These are phyloP conservation scores for Nasturtium officinale DNA, from an alignment of 345 rosid species.

Conservation along the genomic window DNA sequence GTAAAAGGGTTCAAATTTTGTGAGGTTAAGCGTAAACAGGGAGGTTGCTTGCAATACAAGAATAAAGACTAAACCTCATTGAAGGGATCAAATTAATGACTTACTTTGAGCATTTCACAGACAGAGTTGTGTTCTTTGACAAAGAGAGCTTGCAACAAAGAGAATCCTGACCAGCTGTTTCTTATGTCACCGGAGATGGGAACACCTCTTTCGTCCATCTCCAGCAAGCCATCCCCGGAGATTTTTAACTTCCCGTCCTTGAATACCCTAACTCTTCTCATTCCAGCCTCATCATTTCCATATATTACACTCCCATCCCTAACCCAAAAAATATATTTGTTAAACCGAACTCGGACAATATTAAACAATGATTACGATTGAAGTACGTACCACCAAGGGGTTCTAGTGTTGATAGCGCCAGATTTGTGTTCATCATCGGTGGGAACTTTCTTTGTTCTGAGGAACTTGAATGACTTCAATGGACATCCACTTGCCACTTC, in stretches of 20 bases:
- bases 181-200: constrained; percentile 77
- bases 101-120: constrained; percentile 69
- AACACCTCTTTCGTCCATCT: constrained; percentile 60
- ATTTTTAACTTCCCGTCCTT: constrained; percentile 71
- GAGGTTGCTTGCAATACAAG: constrained; percentile 23
- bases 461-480: constrained; percentile 64
- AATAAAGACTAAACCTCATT: background rate
- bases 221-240: constrained; percentile 55
- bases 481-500: constrained; percentile 63
- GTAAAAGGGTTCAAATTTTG: background rate
- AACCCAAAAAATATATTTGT: background rate
- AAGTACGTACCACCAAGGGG: constrained; percentile 75
- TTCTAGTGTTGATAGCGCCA: constrained; percentile 66
- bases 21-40: background rate
- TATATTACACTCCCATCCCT: constrained; percentile 89
- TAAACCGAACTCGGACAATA: background rate
- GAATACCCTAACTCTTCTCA: constrained; percentile 72
- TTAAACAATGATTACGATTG: background rate
- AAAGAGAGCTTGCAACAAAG: constrained; percentile 70
- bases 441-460: constrained; percentile 54
- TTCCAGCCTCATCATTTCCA: constrained; percentile 64
- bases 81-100: background rate
- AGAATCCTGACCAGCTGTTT: constrained; percentile 85
- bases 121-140: constrained; percentile 68
- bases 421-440: constrained; percentile 46